Evolutionary conservation across 306 rosid species (phyloP).

Genomic region (Prunus kanzakura): DNA sequence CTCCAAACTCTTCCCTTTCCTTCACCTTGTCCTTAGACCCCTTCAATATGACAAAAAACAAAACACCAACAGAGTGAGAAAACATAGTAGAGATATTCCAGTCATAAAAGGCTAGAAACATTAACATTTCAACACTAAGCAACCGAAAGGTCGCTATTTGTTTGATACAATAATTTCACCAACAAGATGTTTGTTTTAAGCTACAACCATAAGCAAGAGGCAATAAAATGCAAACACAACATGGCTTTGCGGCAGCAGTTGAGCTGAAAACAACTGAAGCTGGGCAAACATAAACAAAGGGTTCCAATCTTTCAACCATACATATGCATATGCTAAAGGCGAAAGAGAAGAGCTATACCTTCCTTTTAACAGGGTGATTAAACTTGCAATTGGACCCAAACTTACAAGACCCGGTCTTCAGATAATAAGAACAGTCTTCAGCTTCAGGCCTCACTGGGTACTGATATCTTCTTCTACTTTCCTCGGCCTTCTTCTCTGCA

Average conservation of each 20-base stretch:
- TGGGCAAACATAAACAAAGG: not conserved
- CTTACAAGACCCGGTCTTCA: slow-evolving; percentile 85
- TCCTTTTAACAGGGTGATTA: slow-evolving; percentile 76
- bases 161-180: not conserved
- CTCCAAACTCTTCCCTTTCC: slow-evolving; percentile 55
- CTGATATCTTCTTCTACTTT: slow-evolving; percentile 26
- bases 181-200: not conserved
- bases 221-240: not conserved
- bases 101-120: not conserved
- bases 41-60: slow-evolving; percentile 33
- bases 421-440: slow-evolving; percentile 79
- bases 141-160: not conserved
- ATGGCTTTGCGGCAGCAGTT: not conserved
- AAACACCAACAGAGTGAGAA: slow-evolving; percentile 24
- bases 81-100: not conserved
- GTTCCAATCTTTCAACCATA: not conserved
- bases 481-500: slow-evolving; percentile 16
- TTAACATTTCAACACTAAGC: not conserved
- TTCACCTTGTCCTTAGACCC: slow-evolving; percentile 50
- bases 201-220: not conserved
- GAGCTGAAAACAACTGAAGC: not conserved
- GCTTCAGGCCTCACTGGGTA: slow-evolving; percentile 91
- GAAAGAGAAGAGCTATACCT: slow-evolving; percentile 31
- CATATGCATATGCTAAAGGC: not conserved
- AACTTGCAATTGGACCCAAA: slow-evolving; percentile 87